Evolutionary conservation across 352 stramenopile genomes (phyloP), one percentile per base, ranked within the genome.

Genomic region (Globisporangium echinulatum): DNA sequence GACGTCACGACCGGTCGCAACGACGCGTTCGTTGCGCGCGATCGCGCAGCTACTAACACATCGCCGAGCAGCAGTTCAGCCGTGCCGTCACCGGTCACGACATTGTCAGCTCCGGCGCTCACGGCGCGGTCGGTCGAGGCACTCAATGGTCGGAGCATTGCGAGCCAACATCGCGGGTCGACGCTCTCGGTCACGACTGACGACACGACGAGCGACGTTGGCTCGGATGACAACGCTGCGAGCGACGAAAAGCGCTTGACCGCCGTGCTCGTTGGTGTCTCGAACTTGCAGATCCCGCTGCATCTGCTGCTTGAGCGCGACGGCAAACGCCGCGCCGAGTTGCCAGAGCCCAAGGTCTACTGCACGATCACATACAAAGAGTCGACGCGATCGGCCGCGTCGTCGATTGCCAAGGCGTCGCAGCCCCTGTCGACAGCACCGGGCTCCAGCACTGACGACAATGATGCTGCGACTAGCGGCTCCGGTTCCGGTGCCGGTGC

Each of bases 321-420:
- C 66, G 44, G 72, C 44, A 0, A 63, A 72, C 14, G 52, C 66
- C 51, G 40, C 70, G 1, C 77, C 40, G 40, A 44, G 7, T 13
- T 13, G 40, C 40, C 87, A 17, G 46, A 50, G 10, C 83, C 70
- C 4, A 92, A 90, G 53, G 69, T 92, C 7, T 94, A 94, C 59
- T 94, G 82, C 61, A 92, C 85, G 3, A 80, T 94, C 36, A 88
- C 75, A 39, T 92, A 86, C 56, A 71, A 82, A 55, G 69, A 90
- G 42, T 88, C 85, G 42, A 94, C 85, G 0, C 79, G 85, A 7
- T 91, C 79, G 7, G 84, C 85, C 6, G 63, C 82, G 19, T 88
- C 85, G 37, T 85, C 79, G 2, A 69, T 90, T 33, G 76, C 80
- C 0, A 90, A 88, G 56, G 48, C 52, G 54, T 77, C 75, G 5